phyloP scores from a whole-genome alignment of 257 asterid genomes.

The Cinchona pubescens region DNA sequence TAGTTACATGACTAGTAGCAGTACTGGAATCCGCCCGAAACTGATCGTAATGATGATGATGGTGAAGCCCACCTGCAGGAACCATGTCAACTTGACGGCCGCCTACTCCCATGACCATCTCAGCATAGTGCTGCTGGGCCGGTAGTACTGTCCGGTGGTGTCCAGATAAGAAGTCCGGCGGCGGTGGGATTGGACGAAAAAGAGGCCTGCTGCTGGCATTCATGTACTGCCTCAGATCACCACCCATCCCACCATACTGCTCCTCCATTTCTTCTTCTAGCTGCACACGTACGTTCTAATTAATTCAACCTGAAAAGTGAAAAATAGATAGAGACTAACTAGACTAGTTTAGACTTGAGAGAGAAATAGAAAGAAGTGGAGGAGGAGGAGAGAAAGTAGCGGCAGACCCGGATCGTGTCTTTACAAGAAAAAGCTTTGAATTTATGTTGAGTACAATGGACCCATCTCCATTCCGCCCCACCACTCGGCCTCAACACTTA shows the following conservation, averaged over 20 bases:
- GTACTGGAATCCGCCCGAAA: constrained; percentile 48
- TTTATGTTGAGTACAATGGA: constrained; percentile 47
- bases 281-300: no score
- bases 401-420: constrained; percentile 93
- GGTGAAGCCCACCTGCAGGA: constrained; percentile 18
- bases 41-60: constrained; percentile 24
- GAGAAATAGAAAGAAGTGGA: neutral
- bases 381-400: constrained; percentile 45
- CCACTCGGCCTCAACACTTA: neutral
- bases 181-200: constrained; percentile 40
- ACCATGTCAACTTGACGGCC: constrained; percentile 18
- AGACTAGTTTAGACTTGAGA: neutral
- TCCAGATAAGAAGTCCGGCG: constrained; percentile 46
- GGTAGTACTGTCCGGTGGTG: constrained; percentile 35
- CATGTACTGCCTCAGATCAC: constrained; percentile 70
- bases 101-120: constrained; percentile 39
- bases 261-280: constrained; percentile 73
- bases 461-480: constrained; percentile 27
- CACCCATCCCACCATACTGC: constrained; percentile 63
- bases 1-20: constrained; percentile 12
- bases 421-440: constrained; percentile 44
- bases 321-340: constrained; percentile 6
- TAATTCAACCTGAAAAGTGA: neutral
- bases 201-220: constrained; percentile 50
- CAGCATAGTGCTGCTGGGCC: constrained; percentile 44